Base-by-base conservation (phyloP, 495 filamentous ascomycete genomes). In the Hypoxylon intermedium region DNA sequence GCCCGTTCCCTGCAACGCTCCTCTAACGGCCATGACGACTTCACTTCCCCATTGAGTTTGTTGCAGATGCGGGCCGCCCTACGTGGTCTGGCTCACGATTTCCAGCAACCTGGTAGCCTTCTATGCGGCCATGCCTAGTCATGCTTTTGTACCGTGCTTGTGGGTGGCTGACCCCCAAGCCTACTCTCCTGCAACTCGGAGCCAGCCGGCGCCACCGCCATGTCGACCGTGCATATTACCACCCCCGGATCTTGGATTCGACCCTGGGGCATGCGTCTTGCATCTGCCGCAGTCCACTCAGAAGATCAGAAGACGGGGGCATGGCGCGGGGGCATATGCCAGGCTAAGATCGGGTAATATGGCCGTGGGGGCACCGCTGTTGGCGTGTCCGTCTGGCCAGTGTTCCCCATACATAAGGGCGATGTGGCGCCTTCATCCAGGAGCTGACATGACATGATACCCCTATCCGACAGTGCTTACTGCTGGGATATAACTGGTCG, bases 321-420 rank as follows among this genome's bases (percentile, higher is more conserved):
- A 34, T 24, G 43, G 42, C 58, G 63, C 63, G 58, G 57, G 63
- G 63, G 57, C 41, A 53, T 55, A 46, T 61, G 58, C 63, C 63
- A 66, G 53, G 57, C 53, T 66, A 62, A 62, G 63, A 60, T 62
- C 57, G 63, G 63, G 36, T 66, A 66, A 66, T 66, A 58, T 66
- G 21, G 42, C 53, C 63, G 63, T 66, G 63, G 63, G 63, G 63
- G 44, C 37, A 52, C 46, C 33, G 11, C 37, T 19, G 40, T 23
- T 49, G 34, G 31, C 53, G 37, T 48, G 12, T 57, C 26, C 34
- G 47, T 40, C 52, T 61, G 20, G 57, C 41, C 41, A 53, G 40
- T 38, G 13, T 47, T 50, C 18, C 12, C 9, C 30, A 28, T 50
- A 53, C 58, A 45, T 50, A 49, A 61, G 50, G 28, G 46, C 42